Conservation (phyloP, 805 yeast species). For the Candida orba region DNA sequence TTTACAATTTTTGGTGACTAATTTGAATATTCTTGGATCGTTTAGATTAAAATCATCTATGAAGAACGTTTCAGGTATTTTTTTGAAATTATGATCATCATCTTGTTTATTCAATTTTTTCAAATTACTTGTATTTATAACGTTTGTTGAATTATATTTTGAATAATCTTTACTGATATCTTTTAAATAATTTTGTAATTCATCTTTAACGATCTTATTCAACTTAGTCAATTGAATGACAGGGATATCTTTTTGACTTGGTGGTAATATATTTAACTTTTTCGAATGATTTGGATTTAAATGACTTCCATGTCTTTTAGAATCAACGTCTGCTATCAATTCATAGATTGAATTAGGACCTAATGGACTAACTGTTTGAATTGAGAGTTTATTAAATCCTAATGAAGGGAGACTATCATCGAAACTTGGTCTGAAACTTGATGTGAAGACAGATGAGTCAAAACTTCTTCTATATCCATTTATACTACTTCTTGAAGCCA, state of each 20-base stretch:
- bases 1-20: conserved; percentile 58
- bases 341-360: conserved; percentile 77
- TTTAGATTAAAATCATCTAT: conserved; percentile 69
- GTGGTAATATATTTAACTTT: conserved; percentile 47
- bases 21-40: conserved; percentile 76
- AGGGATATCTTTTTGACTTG: conserved; percentile 81
- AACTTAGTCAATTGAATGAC: conserved; percentile 59
- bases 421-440: conserved; percentile 25
- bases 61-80: conserved; percentile 67
- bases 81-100: conserved; percentile 23
- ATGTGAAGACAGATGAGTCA: conserved; percentile 24
- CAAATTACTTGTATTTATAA: conserved; percentile 31
- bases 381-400: conserved; percentile 34
- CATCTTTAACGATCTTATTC: conserved; percentile 35
- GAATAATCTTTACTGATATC: conserved; percentile 39
- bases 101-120: conserved; percentile 16
- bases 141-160: conserved; percentile 35
- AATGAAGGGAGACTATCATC: conserved; percentile 31
- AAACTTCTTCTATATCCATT: conserved; percentile 22
- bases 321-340: conserved; percentile 56
- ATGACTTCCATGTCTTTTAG: conserved; percentile 24
- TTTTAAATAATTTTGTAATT: conserved; percentile 37
- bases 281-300: conserved; percentile 28
- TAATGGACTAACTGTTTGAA: conserved; percentile 41
- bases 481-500: conserved; percentile 19